A percentile compares a stretch with the other conserved stretches of the same genome.
phyloP scores from a whole-genome alignment of 1,284 basidiomycete genomes.

The Trametes pubescens region DNA sequence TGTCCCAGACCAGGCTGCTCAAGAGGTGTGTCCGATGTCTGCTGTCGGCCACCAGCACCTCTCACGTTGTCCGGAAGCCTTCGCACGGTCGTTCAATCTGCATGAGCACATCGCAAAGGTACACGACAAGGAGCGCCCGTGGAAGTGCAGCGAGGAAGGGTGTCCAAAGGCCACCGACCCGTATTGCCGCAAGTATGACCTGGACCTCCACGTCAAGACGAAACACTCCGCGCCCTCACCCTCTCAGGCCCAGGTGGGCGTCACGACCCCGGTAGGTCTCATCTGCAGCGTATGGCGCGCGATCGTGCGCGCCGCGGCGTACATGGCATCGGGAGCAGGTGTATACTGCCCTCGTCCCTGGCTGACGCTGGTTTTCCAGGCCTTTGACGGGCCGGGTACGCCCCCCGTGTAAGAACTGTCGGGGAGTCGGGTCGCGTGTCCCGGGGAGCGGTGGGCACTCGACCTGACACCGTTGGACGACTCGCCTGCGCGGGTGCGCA shows the following conservation, averaged over 20 bases:
- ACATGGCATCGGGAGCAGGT: background rate
- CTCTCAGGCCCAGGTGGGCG: too few species aligned
- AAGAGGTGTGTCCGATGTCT: constrained; percentile 1
- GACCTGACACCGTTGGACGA: constrained; percentile 2
- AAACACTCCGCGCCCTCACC: constrained; percentile 2
- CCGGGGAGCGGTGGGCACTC: constrained; percentile 8
- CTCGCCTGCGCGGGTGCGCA: background rate
- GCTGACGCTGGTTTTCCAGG: background rate
- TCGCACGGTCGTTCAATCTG: constrained; percentile 12
- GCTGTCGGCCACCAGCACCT: too few species aligned
- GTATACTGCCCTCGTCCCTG: background rate
- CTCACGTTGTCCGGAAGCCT: background rate
- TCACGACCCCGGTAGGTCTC: background rate
- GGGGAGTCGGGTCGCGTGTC: constrained; percentile 14
- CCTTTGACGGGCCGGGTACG: background rate
- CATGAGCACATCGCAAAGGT: constrained; percentile 1
- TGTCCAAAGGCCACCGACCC: constrained; percentile 13
- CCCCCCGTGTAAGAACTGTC: background rate
- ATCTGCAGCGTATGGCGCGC: background rate
- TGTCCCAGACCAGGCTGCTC: constrained; percentile 6
- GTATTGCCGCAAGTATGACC: constrained; percentile 13
- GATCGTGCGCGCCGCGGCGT: background rate
- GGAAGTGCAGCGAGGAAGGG: constrained; percentile 1
- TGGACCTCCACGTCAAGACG: constrained; percentile 1
- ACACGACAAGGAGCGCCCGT: constrained; percentile 5